Base-by-base conservation (phyloP, 2,329 filamentous ascomycete species). In the Trichophyton verrucosum region DNA sequence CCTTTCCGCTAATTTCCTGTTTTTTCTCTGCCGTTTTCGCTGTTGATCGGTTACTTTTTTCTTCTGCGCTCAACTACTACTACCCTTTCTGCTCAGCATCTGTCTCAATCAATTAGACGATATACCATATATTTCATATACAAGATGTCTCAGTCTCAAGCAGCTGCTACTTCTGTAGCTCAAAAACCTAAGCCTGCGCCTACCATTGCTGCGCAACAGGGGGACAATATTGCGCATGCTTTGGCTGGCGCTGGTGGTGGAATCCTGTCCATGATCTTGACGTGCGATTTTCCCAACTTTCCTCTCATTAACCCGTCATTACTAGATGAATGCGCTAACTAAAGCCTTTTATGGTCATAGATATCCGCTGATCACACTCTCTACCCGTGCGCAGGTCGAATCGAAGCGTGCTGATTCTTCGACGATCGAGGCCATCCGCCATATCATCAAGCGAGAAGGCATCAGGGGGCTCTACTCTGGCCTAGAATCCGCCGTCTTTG, bases 221-320 rank as follows among this genome's bases (percentile, higher is more conserved):
- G 91, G 72, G 92, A 97, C 80, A 96, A 96, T 80, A 90, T 97
- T 71, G 91, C 92, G 61, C 92, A 97, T 77, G 92, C 92, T 63
- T 83, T 97, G 62, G 89, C 91, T 61, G 92, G 92, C 66, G 89
- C 91, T 58, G 94, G 94, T 67, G 94, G 94, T 67, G 94, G 94
- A 63, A 86, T 99, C 61, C 78, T 97, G 62, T 96, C 94, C 67
- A 99, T 97, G 90, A 83, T 91, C 68, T 77, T 99, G 75, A 99
- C 94, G 85, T 51, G 51, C 56, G 58, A 61, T 46, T 33, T 33
- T n/a, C 42, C 60, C 27, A 15, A 20, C n/a, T 40, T 3, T 47
- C 17, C 11, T 20, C 20, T 4, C 20, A 47, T 17, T 30, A 30
- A 30, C 27, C 27, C 27, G 1, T 44, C 40, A 44, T 7, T 24